Percentiles rank a stretch among this genome's conserved stretches.
Conservation (phyloP, 768 basidiomycete genomes). For the Phaffia tasmanica region DNA sequence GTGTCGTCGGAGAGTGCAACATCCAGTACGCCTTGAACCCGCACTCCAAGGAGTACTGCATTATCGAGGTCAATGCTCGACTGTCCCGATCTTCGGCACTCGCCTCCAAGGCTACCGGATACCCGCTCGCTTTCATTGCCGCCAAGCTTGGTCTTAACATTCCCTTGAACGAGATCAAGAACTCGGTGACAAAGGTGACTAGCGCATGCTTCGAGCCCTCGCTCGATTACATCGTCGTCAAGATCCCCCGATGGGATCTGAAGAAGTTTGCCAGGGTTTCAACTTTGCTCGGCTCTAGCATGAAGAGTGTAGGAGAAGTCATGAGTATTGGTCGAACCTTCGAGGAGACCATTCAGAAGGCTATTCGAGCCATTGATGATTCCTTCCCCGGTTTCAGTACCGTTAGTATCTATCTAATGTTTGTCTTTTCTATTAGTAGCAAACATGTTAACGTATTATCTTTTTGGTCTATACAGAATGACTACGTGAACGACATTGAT, state of each 20-base stretch:
- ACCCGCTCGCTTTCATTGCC: conserved; percentile 95
- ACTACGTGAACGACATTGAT: conserved; percentile 79
- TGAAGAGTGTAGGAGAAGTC: conserved; percentile 99
- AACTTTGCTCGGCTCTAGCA: conserved; percentile 77
- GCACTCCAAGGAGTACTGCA: conserved; percentile 88
- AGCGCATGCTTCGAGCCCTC: conserved; percentile 96
- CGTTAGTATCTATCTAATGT: conserved; percentile 38
- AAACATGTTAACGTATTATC: not conserved
- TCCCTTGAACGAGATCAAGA: conserved; percentile 94
- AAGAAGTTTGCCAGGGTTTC: conserved; percentile 96
- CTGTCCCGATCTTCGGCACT: conserved; percentile 93
- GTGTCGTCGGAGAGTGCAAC: conserved; percentile 96
- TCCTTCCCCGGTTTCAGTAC: conserved; percentile 85
- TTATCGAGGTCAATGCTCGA: conserved; percentile 98
- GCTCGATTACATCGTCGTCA: conserved; percentile 93
- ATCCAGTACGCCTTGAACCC: conserved; percentile 98
- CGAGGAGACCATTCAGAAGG: conserved; percentile 97
- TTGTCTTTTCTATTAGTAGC: not conserved
- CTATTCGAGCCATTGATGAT: conserved; percentile 91
- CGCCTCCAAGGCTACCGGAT: conserved; percentile 96
- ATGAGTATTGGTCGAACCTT: conserved; percentile 99
- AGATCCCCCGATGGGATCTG: conserved; percentile 98
- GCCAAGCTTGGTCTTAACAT: conserved; percentile 96
- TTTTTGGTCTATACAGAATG: conserved; percentile 48
- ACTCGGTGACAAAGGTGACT: conserved; percentile 92